These are phyloP conservation scores for Encephalitozoon cuniculi DNA, from an alignment of 371 early-diverging fungal genomes.

Conservation along the genomic window DNA sequence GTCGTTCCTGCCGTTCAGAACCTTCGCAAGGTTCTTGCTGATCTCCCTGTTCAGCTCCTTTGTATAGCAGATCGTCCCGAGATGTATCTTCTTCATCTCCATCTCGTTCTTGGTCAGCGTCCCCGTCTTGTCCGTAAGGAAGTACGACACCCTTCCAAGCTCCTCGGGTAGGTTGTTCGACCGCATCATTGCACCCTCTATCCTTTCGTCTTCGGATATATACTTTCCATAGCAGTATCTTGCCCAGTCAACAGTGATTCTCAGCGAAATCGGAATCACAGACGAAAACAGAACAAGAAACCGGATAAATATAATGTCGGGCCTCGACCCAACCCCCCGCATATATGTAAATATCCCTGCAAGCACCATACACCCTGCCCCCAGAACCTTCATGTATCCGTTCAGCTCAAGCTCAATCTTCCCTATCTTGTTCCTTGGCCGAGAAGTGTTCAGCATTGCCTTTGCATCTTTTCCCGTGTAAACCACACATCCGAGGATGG, in stretches of 20 bases:
- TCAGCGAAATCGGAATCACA: conserved; percentile 88
- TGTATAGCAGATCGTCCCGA: conserved; percentile 85
- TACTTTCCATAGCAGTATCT: conserved; percentile 74
- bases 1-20: background rate
- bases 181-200: conserved; percentile 66
- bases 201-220: conserved; percentile 63
- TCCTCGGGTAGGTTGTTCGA: conserved; percentile 96
- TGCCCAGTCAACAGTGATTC: conserved; percentile 91
- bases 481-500: conserved; percentile 77
- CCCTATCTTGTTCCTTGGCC: conserved; percentile 85
- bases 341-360: conserved; percentile 77
- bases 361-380: conserved; percentile 21
- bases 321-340: conserved; percentile 74
- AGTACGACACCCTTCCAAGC: conserved; percentile 84
- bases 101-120: conserved; percentile 97
- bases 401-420: conserved; percentile 84
- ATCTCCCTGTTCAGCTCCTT: conserved; percentile 65
- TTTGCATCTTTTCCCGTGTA: conserved; percentile 93
- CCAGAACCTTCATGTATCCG: conserved; percentile 66
- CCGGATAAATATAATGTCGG: conserved; percentile 78
- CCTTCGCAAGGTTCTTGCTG: conserved; percentile 4
- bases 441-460: conserved; percentile 89
- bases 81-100: conserved; percentile 87
- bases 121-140: conserved; percentile 95
- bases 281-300: conserved; percentile 90